Conservation (phyloP, 495 filamentous ascomycete genomes). For the Trichoderma orchidacearum region DNA sequence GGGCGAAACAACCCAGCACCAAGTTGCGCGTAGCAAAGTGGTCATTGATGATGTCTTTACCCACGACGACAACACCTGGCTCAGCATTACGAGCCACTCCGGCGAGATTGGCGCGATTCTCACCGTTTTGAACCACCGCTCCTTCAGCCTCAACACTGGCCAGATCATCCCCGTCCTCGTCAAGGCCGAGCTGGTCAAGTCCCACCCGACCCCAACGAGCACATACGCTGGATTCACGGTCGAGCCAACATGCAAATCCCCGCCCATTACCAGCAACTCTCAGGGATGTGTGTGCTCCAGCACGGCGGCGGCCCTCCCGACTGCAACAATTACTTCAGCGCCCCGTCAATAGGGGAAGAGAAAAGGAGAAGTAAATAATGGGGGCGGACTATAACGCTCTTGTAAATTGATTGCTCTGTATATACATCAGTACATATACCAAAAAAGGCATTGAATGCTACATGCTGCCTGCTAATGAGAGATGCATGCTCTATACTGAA, state of each 20-base stretch:
- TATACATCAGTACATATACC: no score
- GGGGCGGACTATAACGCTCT: no score
- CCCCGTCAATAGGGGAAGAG: no score
- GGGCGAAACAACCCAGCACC: slow-evolving; percentile 16
- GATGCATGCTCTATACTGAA: no score
- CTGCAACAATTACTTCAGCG: neutral
- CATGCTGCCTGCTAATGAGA: no score
- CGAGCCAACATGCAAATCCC: neutral
- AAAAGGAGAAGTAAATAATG: no score
- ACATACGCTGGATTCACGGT: neutral
- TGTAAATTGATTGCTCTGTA: no score
- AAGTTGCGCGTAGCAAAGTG: slow-evolving; percentile 9
- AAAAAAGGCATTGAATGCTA: no score
- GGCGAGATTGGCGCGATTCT: slow-evolving; percentile 15
- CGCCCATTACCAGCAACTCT: neutral
- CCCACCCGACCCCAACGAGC: neutral
- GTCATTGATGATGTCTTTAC: slow-evolving; percentile 17
- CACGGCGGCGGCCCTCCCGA: neutral
- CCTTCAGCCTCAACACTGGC: neutral
- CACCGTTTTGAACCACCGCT: neutral
- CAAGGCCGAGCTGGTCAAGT: neutral
- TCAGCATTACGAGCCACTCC: slow-evolving; percentile 19
- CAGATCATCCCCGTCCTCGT: neutral
- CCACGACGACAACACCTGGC: slow-evolving; percentile 9
- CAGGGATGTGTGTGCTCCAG: neutral